Percentiles rank a stretch among this genome's conserved stretches.
Conservation (phyloP, 768 basidiomycete species). For the Krasilnikovozyma curviuscula region DNA sequence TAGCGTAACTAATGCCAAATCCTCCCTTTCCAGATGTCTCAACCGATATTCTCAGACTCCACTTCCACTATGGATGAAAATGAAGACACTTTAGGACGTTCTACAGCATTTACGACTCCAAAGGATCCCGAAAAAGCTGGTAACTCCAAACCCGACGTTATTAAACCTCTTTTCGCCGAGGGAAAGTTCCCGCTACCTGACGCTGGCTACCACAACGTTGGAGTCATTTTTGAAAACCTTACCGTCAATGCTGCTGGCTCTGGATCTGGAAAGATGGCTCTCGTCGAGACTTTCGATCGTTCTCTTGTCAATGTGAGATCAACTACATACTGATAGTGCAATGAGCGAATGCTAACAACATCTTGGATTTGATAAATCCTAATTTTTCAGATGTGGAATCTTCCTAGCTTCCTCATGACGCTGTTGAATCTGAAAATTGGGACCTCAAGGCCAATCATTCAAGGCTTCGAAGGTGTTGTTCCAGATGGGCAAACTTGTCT, state of each 20-base stretch:
- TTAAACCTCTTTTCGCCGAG: conserved; percentile 3
- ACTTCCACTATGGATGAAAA: too few species aligned
- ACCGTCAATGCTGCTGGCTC: conserved; percentile 1
- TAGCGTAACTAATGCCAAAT: too few species aligned
- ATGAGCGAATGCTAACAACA: not conserved
- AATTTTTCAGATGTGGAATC: conserved; percentile 4
- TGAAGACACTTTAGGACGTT: too few species aligned
- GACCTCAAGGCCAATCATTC: conserved; percentile 1
- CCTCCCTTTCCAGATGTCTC: too few species aligned
- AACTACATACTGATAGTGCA: not conserved
- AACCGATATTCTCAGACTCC: too few species aligned
- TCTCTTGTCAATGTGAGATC: conserved; percentile 2
- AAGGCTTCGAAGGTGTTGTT: not conserved
- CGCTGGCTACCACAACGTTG: conserved; percentile 1
- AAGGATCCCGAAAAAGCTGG: not conserved
- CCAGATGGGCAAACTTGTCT: conserved; percentile 4
- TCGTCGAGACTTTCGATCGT: conserved; percentile 2
- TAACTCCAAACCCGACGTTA: not conserved
- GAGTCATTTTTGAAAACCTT: conserved; percentile 3
- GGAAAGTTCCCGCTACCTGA: conserved; percentile 3
- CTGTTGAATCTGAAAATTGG: not conserved
- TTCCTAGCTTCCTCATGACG: not conserved
- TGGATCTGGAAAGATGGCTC: not conserved
- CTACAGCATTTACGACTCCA: too few species aligned
- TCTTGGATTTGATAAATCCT: too few species aligned